Evolutionary conservation across 768 basidiomycete species (phyloP), one percentile per base, ranked within the genome.

Genomic region (Agrocybe praecox): DNA sequence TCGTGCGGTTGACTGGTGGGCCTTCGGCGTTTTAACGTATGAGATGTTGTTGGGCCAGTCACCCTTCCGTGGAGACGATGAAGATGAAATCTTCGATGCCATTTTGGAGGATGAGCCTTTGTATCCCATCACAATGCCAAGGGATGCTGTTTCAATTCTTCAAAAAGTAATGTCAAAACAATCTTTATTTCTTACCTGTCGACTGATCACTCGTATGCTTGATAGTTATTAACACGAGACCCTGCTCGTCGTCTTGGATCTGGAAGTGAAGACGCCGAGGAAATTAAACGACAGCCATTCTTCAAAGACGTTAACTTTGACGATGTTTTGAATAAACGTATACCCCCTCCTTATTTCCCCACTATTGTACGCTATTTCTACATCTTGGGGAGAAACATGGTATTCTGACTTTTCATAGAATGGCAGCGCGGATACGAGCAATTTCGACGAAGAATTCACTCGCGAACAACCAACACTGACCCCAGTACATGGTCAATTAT

Each of bases 1-100:
- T 10, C 93, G 95, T 36, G 96, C 97, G 11, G 97, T 99, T 42
- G 97, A 99, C 69, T 99, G 97, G 97, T 99, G 97, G 97, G 97
- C 97, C 12, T 98, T 98, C 70, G 97, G 97, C 61, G 97, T 99
- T 4, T 75, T 99, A 65, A 98, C 91, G 22, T 99, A 99, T 70
- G 97, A 99, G 76, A 99, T 99, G 97, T 75, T 99, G 52, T 81
- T 98, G 22, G 97, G 97, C 46, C 97, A 98, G 75, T 98, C 97
- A 5, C 97, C 97, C 2, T 99, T 99, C 89, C 89, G 96, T 45
- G 97, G 97, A 55, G 97, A 99, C 65, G 97, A 98, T 63, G 97
- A 98, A 72, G 97, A 99, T 68, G 97, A 99, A 79, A 98, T 99
- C 57, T 99, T 98, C 70, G 97, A 99, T 72, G 97, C 97, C 40